A percentile compares a stretch with the other conserved stretches of the same genome.
These are phyloP conservation scores for Nyctanthes arbortristis DNA, from an alignment of 257 asterid genomes.

Conservation along the genomic window DNA sequence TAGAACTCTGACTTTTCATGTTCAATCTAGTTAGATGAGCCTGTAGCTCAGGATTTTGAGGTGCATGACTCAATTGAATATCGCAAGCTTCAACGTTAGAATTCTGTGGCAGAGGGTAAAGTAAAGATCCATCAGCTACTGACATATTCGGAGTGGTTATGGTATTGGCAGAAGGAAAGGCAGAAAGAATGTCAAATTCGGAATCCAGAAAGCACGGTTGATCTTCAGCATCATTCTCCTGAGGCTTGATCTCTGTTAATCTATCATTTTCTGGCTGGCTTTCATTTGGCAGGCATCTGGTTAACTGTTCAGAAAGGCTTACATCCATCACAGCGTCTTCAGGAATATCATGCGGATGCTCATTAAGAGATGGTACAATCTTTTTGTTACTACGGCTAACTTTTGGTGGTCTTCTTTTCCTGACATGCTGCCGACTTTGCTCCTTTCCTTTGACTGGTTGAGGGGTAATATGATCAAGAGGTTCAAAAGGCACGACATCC, in stretches of 20 bases:
- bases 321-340: slow-evolving; percentile 9
- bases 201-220: background rate
- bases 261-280: slow-evolving; percentile 24
- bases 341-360: slow-evolving; percentile 33
- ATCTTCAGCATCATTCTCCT: slow-evolving; percentile 4
- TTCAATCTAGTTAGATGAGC: slow-evolving; percentile 25
- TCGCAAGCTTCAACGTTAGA: slow-evolving; percentile 32
- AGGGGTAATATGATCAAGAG: background rate
- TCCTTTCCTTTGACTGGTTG: slow-evolving; percentile 9
- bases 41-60: slow-evolving; percentile 29
- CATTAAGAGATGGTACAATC: slow-evolving; percentile 36
- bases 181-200: slow-evolving; percentile 11
- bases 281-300: slow-evolving; percentile 29
- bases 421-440: background rate
- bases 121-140: slow-evolving; percentile 28
- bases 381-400: slow-evolving; percentile 26
- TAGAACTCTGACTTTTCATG: slow-evolving; percentile 23
- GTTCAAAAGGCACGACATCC: background rate
- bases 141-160: slow-evolving; percentile 14
- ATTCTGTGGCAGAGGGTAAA: slow-evolving; percentile 31
- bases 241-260: background rate
- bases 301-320: slow-evolving; percentile 7
- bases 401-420: slow-evolving; percentile 22
- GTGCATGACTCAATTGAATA: slow-evolving; percentile 25
- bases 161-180: slow-evolving; percentile 39